phyloP scores from a whole-genome alignment of 108 stramenopile genomes.

The Conticribra guillardii region DNA sequence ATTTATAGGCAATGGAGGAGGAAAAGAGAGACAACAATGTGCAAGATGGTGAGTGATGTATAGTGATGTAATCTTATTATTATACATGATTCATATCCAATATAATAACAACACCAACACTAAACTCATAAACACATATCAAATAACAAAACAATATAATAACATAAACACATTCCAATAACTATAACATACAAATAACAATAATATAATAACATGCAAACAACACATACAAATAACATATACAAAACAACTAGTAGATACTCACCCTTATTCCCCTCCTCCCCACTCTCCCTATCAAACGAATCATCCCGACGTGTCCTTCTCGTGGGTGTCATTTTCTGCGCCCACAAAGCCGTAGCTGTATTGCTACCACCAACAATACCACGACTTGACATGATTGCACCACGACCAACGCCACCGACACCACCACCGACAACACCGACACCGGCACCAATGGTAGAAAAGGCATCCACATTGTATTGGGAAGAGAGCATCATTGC shows the following conservation, averaged over 20 bases:
- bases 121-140: too few species aligned
- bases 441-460: not conserved
- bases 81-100: too few species aligned
- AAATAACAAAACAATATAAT: too few species aligned
- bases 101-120: too few species aligned
- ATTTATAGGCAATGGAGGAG: too few species aligned
- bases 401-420: not conserved
- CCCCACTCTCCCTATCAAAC: conserved; percentile 20
- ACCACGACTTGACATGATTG: not conserved
- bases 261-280: conserved; percentile 18
- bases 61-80: too few species aligned
- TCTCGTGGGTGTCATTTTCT: conserved; percentile 44
- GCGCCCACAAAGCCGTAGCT: conserved; percentile 14
- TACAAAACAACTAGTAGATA: not conserved
- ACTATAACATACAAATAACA: too few species aligned
- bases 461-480: too few species aligned
- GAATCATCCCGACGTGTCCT: conserved; percentile 42
- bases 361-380: not conserved
- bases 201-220: not conserved
- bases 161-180: too few species aligned
- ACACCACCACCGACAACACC: not conserved
- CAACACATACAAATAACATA: not conserved
- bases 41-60: too few species aligned
- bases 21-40: too few species aligned
- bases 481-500: not conserved